These are phyloP conservation scores for Neoascochyta sp. DNA, from an alignment of 2,329 filamentous ascomycete genomes.

Conservation along the genomic window DNA sequence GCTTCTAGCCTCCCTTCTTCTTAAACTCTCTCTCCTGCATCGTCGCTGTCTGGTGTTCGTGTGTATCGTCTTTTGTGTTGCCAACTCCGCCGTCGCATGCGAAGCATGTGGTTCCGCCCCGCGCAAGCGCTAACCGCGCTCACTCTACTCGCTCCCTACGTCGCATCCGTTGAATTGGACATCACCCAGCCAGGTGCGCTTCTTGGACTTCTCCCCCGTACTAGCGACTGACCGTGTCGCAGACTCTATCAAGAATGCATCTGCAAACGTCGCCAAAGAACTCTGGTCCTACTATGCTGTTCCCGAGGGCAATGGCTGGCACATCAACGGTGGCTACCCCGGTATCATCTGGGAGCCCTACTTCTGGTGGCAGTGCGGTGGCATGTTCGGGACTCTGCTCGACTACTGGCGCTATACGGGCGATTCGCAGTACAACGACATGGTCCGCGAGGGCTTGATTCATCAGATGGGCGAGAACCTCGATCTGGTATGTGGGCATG, in stretches of 20 bases:
- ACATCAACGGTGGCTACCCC: slow-evolving; percentile 43
- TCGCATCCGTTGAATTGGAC: slow-evolving; percentile 23
- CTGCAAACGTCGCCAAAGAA: slow-evolving; percentile 44
- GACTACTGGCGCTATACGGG: slow-evolving; percentile 85
- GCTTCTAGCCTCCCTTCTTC: slow-evolving; percentile 2
- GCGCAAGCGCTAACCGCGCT: slow-evolving; percentile 25
- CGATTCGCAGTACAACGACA: slow-evolving; percentile 66
- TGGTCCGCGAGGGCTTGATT: slow-evolving; percentile 52
- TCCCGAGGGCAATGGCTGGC: slow-evolving; percentile 45
- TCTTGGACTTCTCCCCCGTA: not conserved
- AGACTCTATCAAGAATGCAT: slow-evolving; percentile 48
- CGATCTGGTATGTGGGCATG: slow-evolving; percentile 27
- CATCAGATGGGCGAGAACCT: slow-evolving; percentile 31
- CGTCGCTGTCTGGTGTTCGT: slow-evolving; percentile 1
- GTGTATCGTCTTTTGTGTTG: slow-evolving; percentile 6
- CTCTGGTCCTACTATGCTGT: slow-evolving; percentile 54
- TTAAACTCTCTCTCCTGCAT: slow-evolving; percentile 3
- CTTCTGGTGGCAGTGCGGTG: slow-evolving; percentile 70
- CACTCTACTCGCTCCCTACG: slow-evolving; percentile 18
- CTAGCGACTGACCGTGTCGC: not conserved
- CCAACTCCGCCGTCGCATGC: slow-evolving; percentile 20
- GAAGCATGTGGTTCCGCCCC: slow-evolving; percentile 26
- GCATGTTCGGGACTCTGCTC: slow-evolving; percentile 66
- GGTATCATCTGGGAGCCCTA: slow-evolving; percentile 47
- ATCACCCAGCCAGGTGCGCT: slow-evolving; percentile 20